phyloP scores from a whole-genome alignment of 2,329 filamentous ascomycete species.

The Hypoxylon sp. region DNA sequence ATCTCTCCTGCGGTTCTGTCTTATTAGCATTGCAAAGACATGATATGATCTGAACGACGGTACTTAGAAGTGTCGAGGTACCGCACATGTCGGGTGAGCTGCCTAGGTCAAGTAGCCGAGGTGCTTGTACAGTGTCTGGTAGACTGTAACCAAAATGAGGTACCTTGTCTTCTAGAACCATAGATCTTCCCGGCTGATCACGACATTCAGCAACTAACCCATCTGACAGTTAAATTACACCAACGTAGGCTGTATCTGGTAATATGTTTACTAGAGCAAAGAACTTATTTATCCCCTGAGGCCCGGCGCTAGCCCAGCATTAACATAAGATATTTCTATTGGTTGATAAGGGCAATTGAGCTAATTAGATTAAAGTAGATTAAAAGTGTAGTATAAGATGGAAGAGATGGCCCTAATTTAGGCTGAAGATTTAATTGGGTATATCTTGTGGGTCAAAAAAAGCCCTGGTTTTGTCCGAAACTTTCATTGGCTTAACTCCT shows the following conservation, averaged over 20 bases:
- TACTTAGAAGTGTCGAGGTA: background rate
- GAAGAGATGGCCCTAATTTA: no score
- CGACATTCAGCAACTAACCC: constrained; percentile 1
- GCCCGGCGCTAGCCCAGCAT: no score
- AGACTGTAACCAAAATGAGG: constrained; percentile 16
- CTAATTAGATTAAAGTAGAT: no score
- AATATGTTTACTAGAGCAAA: background rate
- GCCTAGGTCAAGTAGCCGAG: constrained; percentile 2
- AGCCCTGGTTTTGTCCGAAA: no score
- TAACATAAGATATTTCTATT: no score
- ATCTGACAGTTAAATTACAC: constrained; percentile 1
- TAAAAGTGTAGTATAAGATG: no score
- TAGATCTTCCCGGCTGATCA: constrained; percentile 37
- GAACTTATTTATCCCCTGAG: no score
- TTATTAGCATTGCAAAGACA: background rate
- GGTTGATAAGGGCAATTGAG: no score
- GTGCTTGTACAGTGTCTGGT: constrained; percentile 9
- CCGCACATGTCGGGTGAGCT: background rate
- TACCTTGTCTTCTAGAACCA: constrained; percentile 35
- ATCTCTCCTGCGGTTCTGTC: background rate
- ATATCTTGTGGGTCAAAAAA: no score
- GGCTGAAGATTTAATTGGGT: no score
- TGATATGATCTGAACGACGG: background rate
- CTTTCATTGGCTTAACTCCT: no score
- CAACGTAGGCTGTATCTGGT: background rate